Percentiles rank a stretch among this genome's conserved stretches.
phyloP scores from a whole-genome alignment of 495 filamentous ascomycete genomes.

The Achaetomiella virescens region DNA sequence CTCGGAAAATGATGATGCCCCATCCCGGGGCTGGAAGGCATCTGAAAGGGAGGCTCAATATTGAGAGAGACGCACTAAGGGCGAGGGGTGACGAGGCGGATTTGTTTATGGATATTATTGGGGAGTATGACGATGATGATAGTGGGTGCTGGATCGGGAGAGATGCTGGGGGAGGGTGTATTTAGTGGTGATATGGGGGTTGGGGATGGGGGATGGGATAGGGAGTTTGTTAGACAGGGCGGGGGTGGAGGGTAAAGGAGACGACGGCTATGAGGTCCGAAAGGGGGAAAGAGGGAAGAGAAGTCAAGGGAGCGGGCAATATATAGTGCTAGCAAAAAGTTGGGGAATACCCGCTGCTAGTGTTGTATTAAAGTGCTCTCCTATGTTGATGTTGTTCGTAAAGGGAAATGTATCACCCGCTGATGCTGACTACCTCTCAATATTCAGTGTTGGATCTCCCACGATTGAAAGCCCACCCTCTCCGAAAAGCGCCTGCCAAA shows the following conservation, averaged over 20 bases:
- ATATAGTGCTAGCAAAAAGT: too few relatives aligned
- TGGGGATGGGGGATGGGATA: not conserved
- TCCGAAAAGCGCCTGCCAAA: too few relatives aligned
- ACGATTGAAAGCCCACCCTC: too few relatives aligned
- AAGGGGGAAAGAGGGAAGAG: too few relatives aligned
- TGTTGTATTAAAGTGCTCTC: too few relatives aligned
- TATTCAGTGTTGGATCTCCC: too few relatives aligned
- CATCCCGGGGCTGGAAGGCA: slow-evolving; percentile 11
- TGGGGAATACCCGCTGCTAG: too few relatives aligned
- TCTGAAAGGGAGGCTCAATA: slow-evolving; percentile 5
- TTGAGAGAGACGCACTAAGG: not conserved
- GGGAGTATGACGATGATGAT: slow-evolving; percentile 5
- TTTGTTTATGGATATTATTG: slow-evolving; percentile 21
- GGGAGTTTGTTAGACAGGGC: not conserved
- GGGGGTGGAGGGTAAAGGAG: not conserved
- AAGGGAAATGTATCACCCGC: too few relatives aligned
- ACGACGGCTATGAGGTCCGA: not conserved
- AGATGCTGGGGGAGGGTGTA: not conserved
- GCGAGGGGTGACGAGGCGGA: slow-evolving; percentile 12
- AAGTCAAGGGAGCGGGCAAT: too few relatives aligned
- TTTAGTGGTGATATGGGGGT: not conserved
- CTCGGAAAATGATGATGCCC: too few relatives aligned
- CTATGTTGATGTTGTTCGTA: too few relatives aligned
- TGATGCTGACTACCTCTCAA: too few relatives aligned
- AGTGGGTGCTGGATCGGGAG: not conserved